These are phyloP conservation scores for Calvatia gigantea DNA, from an alignment of 768 basidiomycete species.

Conservation along the genomic window DNA sequence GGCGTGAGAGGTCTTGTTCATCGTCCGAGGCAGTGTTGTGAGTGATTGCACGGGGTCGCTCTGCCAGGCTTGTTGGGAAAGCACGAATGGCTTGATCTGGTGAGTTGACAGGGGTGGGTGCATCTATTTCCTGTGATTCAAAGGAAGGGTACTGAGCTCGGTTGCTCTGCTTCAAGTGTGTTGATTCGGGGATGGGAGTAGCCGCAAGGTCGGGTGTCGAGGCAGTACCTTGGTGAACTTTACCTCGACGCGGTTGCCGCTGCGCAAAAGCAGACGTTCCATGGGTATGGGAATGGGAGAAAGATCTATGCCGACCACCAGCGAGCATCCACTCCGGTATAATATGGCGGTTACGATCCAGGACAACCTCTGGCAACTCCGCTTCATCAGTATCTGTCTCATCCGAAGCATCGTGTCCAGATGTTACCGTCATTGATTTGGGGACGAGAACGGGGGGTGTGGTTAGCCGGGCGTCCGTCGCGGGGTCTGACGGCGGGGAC, in stretches of 20 bases:
- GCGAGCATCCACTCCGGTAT: conserved; percentile 90
- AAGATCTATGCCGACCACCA: conserved; percentile 44
- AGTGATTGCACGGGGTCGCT: conserved; percentile 16
- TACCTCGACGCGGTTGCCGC: conserved; percentile 36
- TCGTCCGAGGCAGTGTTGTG: conserved; percentile 25
- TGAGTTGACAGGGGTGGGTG: conserved; percentile 50
- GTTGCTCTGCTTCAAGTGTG: conserved; percentile 32
- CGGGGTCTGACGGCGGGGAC: conserved; percentile 25
- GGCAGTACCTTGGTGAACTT: conserved; percentile 50
- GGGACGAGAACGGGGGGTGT: conserved; percentile 18
- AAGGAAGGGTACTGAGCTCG: conserved; percentile 37
- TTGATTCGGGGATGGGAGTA: conserved; percentile 19
- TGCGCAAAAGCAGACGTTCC: conserved; percentile 28
- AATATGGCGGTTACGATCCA: conserved; percentile 93
- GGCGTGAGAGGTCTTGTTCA: conserved; percentile 27
- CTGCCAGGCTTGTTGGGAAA: conserved; percentile 27
- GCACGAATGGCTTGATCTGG: conserved; percentile 31
- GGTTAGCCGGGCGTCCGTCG: conserved; percentile 16
- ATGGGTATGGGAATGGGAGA: conserved; percentile 45
- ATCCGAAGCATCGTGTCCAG: conserved; percentile 25
- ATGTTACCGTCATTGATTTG: conserved; percentile 12
- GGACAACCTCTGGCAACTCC: conserved; percentile 91
- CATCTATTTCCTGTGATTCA: conserved; percentile 34
- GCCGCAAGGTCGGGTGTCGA: conserved; percentile 68
- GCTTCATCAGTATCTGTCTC: conserved; percentile 60